Percentiles rank a stretch among this genome's conserved stretches.
These are phyloP conservation scores for Digitaria exilis DNA, from an alignment of 202 grass and related monocot species.

Conservation along the genomic window DNA sequence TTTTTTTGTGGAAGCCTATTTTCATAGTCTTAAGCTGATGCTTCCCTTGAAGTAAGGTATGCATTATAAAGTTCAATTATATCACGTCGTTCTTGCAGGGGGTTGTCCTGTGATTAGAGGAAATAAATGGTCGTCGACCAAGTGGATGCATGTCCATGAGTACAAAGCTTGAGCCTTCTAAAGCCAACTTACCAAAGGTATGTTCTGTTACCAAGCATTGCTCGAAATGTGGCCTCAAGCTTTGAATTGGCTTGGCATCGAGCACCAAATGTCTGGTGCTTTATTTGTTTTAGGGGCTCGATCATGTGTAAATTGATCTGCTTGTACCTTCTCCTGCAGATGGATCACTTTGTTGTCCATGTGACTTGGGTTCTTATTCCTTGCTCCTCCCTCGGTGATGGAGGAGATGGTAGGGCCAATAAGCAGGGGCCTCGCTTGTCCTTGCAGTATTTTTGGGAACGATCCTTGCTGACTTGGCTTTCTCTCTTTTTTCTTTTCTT, in stretches of 20 bases:
- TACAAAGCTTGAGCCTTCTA: constrained; percentile 58
- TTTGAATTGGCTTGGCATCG: background rate
- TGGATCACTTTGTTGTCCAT: constrained; percentile 26
- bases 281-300: background rate
- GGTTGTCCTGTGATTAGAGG: constrained; percentile 88
- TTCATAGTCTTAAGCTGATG: background rate
- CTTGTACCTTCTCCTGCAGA: constrained; percentile 7
- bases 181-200: constrained; percentile 34
- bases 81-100: constrained; percentile 46
- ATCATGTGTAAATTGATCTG: constrained; percentile 1
- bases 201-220: constrained; percentile 14
- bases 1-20: background rate
- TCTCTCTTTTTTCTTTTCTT: background rate
- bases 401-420: constrained; percentile 12
- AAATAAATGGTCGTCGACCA: constrained; percentile 96
- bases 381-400: background rate
- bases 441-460: constrained; percentile 21
- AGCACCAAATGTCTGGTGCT: background rate
- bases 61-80: background rate
- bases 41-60: background rate
- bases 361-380: constrained; percentile 11
- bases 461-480: constrained; percentile 32
- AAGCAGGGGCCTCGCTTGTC: background rate
- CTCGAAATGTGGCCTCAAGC: background rate
- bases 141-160: constrained; percentile 85